Base-by-base conservation (phyloP, 2,329 filamentous ascomycete species). In the Cladosporium sp. region DNA sequence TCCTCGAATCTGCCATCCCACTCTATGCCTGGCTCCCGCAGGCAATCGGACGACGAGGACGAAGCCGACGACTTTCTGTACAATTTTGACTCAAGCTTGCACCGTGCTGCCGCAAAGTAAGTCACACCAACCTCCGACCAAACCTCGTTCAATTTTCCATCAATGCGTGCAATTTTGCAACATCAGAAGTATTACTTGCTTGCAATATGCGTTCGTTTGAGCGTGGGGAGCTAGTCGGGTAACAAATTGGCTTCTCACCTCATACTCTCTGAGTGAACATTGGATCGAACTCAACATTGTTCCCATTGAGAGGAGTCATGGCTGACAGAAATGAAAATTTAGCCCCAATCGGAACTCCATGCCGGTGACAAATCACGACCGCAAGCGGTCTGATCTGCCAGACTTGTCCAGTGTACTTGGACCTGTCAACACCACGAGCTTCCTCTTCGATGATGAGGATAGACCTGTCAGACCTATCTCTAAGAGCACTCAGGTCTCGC, bases 311-410 rank as follows among this genome's bases (percentile, higher is more conserved):
- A n/a, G n/a, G n/a, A n/a, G n/a, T n/a, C n/a, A n/a, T n/a, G n/a
- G n/a, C n/a, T n/a, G n/a, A n/a, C n/a, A n/a, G n/a, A n/a, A n/a
- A n/a, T n/a, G n/a, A n/a, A n/a, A n/a, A n/a, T n/a, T n/a, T n/a
- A 95, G 89, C 59, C 78, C 85, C 54, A 95, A 96, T 68, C 86
- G 92, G 57, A 95, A 95, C 70, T 96, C 92, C 4, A 91, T 96
- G 87, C 92, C 92, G 27, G 87, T 92, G 45, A 89, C 86, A 42
- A 80, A 80, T 54, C 82, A 84, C 58, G 81, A 85, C 58, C 80
- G 85, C 56, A 72, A 83, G 61, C 83, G 86, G 83, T 85, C 58
- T 78, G 59, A 66, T 54, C 65, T 72, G 42, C 67, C 73, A 37
- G 73, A 76, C 50, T 63, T 74, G 36, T 66, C 67, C 37, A 68